Percentiles rank a stretch among this genome's conserved stretches.
Conservation (phyloP, 805 yeast species). For the Lachancea cidri region DNA sequence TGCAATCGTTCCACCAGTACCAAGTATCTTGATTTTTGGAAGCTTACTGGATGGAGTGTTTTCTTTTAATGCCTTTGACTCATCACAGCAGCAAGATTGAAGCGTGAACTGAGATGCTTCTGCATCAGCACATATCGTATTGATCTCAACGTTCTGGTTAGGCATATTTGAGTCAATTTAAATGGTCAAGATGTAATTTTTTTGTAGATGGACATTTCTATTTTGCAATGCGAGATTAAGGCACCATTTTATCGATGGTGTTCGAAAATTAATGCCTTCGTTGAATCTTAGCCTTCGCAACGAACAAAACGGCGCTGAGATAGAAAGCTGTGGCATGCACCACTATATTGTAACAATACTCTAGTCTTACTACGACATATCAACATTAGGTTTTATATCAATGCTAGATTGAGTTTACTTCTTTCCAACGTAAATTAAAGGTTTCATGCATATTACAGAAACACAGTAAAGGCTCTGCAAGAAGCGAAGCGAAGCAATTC, state of each 20-base stretch:
- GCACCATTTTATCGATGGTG: background rate
- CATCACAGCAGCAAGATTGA: constrained; percentile 8
- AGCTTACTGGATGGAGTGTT: constrained; percentile 5
- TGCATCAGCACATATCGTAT: constrained; percentile 31
- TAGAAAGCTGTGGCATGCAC: no score
- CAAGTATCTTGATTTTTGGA: constrained; percentile 44
- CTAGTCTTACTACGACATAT: no score
- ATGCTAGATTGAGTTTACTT: no score
- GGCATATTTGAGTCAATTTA: constrained; percentile 16
- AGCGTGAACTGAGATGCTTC: constrained; percentile 30
- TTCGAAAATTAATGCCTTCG: no score
- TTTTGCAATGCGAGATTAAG: background rate
- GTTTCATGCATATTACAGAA: no score
- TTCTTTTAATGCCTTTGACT: background rate
- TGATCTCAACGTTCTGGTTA: constrained; percentile 26
- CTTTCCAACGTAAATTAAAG: no score
- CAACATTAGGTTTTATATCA: no score
- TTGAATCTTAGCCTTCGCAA: no score
- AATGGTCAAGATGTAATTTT: background rate
- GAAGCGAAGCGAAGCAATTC: no score
- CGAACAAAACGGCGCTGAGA: no score
- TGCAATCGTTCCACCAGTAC: constrained; percentile 59
- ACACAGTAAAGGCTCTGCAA: no score
- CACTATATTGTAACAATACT: no score
- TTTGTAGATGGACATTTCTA: background rate